These are phyloP conservation scores for Naganishia friedmannii DNA, from an alignment of 768 basidiomycete genomes.

Conservation along the genomic window DNA sequence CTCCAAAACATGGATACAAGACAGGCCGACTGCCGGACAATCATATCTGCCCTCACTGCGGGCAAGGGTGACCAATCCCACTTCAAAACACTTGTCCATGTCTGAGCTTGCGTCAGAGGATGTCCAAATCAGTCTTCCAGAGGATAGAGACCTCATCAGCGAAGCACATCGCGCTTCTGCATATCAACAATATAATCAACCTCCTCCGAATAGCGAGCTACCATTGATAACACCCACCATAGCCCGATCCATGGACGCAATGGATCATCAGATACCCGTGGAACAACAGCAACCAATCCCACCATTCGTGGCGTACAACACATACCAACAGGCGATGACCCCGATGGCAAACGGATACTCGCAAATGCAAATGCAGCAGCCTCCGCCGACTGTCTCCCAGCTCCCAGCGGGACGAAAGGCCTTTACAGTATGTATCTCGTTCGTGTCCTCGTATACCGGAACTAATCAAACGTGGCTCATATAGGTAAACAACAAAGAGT, in stretches of 20 bases:
- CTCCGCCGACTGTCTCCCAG: conserved; percentile 24
- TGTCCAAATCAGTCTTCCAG: no score
- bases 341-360: background rate
- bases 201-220: background rate
- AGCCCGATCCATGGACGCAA: background rate
- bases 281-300: background rate
- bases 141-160: background rate
- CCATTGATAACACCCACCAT: conserved; percentile 2
- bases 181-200: conserved; percentile 6
- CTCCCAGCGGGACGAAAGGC: conserved; percentile 37
- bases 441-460: background rate
- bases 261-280: background rate
- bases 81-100: background rate
- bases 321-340: conserved; percentile 13
- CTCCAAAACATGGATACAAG: conserved; percentile 21
- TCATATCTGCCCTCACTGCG: background rate
- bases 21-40: background rate
- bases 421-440: conserved; percentile 38
- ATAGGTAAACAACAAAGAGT: conserved; percentile 74
- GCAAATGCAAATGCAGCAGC: conserved; percentile 21
- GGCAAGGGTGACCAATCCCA: background rate
- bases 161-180: background rate
- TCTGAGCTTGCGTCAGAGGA: background rate
- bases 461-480: background rate
- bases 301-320: conserved; percentile 18